Conservation (phyloP, 2,329 filamentous ascomycete genomes). For the Colletotrichum sidae region DNA sequence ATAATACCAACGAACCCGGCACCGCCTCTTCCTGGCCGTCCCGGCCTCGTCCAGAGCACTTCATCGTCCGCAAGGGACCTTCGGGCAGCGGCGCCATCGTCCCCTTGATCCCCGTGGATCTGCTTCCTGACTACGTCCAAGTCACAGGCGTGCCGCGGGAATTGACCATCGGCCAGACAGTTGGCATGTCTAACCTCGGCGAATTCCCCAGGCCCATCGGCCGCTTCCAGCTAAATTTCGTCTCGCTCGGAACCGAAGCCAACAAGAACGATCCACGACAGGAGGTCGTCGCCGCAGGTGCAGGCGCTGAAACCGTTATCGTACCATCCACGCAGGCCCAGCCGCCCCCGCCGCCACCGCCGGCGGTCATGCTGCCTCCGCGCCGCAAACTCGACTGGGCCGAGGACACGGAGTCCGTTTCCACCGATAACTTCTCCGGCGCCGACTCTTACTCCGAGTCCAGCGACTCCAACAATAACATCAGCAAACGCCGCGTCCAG, state of each 20-base stretch:
- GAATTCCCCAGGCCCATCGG: conserved; percentile 39
- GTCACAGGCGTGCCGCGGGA: conserved; percentile 57
- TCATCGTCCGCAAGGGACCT: conserved; percentile 50
- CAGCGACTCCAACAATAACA: neutral
- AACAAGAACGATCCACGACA: neutral
- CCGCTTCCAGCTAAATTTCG: conserved; percentile 9
- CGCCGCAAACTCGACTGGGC: conserved; percentile 31
- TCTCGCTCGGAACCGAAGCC: neutral
- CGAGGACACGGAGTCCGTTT: conserved; percentile 32
- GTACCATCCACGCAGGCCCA: no score
- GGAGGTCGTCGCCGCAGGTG: neutral
- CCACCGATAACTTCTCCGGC: conserved; percentile 30
- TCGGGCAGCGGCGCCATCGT: conserved; percentile 53
- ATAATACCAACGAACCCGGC: no score
- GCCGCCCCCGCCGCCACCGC: neutral
- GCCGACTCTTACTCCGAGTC: conserved; percentile 16
- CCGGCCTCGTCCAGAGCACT: conserved; percentile 47
- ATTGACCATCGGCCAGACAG: conserved; percentile 51
- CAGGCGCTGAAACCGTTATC: no score
- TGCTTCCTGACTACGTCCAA: conserved; percentile 60
- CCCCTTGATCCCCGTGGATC: conserved; percentile 65
- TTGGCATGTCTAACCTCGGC: conserved; percentile 54
- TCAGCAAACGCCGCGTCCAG: neutral
- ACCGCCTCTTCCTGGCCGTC: neutral
- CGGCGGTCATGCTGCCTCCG: neutral